Evolutionary conservation across 1,284 basidiomycete genomes (phyloP), one percentile per base, ranked within the genome.

Genomic region (Heterobasidion annosum): DNA sequence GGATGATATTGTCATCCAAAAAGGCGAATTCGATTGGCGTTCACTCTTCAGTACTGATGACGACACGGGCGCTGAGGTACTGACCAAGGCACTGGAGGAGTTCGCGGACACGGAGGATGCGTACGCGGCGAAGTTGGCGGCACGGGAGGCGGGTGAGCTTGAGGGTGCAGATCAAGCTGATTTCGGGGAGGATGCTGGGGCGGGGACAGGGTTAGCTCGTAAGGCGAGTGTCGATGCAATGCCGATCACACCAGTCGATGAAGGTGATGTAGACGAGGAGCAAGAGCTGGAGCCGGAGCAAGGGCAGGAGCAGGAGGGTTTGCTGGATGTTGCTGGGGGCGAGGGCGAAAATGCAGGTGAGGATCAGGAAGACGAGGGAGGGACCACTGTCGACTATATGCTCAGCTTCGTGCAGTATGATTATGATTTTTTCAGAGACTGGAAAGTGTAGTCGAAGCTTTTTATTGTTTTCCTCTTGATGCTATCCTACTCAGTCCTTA

Each of bases 21-120:
- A 88, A 63, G 95, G 95, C 46, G 91, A 91, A 64, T 98, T 98
- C 65, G 93, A 97, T 68, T 97, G 95, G 94, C 81, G 91, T 42
- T 81, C 90, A 52, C 76, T 97, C 63, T 84, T 97, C 62, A 84
- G 73, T 3, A 77, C 78, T 50, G 67, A 74, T 64, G 56, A 77
- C 62, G 63, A 75, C 42, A 50, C 47, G 42, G 48, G 32, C 32
- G 54, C 48, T 10, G 59, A 58, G 67, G 65, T 82, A 45, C 71
- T 88, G 48, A 82, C 83, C 15, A 71, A 68, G 25, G 87, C 83
- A 0, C 73, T 98, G n/a, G 90, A 83, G 3, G 85, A 92, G 55
- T 91, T 89, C 51, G 95, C 97, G 62, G 95, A 98, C 64, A 82
- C 76, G 18, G 92, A 93, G 66, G 94, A 96, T 67, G 85, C 83